A percentile compares a stretch with the other conserved stretches of the same genome.
Evolutionary conservation across 192 early-diverging fungal species (phyloP).

Genomic region (Podila minutissima): DNA sequence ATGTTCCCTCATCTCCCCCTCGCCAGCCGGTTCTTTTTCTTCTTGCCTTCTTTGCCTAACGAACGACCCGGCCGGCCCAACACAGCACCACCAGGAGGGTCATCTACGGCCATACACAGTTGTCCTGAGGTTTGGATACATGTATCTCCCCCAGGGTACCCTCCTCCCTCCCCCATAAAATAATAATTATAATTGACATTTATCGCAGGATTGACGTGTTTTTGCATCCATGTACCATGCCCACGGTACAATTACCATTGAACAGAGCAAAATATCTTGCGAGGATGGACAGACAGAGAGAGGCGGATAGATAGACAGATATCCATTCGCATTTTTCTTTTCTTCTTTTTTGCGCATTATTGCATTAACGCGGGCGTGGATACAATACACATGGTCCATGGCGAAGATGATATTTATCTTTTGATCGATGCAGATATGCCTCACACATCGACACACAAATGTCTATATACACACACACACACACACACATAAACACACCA

Average conservation of each 20-base stretch:
- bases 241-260: background rate
- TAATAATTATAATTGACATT: background rate
- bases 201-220: background rate
- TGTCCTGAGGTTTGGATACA: too few relatives aligned
- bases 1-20: too few relatives aligned
- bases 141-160: background rate
- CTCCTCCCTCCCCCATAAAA: background rate
- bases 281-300: background rate
- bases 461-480: background rate
- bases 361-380: background rate
- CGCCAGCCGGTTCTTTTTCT: too few relatives aligned
- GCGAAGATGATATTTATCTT: background rate
- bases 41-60: background rate
- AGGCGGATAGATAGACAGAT: background rate
- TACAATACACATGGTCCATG: too few relatives aligned
- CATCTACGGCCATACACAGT: too few relatives aligned
- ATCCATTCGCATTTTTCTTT: background rate
- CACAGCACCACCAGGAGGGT: background rate
- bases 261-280: background rate
- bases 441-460: background rate
- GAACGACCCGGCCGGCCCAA: background rate
- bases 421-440: background rate
- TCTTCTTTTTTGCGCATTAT: background rate
- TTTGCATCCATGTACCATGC: background rate
- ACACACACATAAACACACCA: too few relatives aligned